Percentiles rank a stretch among this genome's conserved stretches.
These are phyloP conservation scores for Rubus idaeus DNA, from an alignment of 306 rosid species.

Conservation along the genomic window DNA sequence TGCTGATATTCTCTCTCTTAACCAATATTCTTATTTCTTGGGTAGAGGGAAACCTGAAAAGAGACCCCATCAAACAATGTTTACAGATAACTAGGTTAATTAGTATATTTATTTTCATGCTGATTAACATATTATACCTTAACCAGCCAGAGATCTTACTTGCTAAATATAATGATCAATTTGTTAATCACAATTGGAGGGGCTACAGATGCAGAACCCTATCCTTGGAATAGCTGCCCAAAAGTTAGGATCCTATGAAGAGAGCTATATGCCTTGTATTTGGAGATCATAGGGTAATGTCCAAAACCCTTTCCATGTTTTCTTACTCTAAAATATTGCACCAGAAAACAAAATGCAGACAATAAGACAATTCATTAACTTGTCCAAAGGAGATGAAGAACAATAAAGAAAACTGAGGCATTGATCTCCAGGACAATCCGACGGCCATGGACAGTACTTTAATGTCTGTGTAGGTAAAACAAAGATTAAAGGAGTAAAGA, in stretches of 20 bases:
- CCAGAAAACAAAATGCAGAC: conserved; percentile 5
- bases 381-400: conserved; percentile 9
- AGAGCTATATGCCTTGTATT: conserved; percentile 6
- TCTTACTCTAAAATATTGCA: neutral
- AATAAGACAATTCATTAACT: conserved; percentile 10
- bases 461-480: conserved; percentile 1
- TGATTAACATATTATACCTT: conserved; percentile 14
- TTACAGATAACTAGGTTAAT: conserved; percentile 40
- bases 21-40: conserved; percentile 49
- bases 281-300: neutral
- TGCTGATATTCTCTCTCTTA: conserved; percentile 6
- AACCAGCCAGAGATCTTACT: neutral
- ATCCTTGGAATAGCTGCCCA: conserved; percentile 34
- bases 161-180: conserved; percentile 23
- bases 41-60: conserved; percentile 45
- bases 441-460: conserved; percentile 5
- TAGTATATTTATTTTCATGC: conserved; percentile 25
- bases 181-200: conserved; percentile 26
- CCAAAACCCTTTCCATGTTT: neutral
- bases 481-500: neutral
- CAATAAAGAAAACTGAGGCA: conserved; percentile 2
- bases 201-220: conserved; percentile 30
- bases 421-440: conserved; percentile 17
- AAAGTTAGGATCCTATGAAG: conserved; percentile 55
- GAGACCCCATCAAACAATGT: conserved; percentile 41